phyloP scores from a whole-genome alignment of 2,329 filamentous ascomycete species.

The Blastomyces gilchristii region DNA sequence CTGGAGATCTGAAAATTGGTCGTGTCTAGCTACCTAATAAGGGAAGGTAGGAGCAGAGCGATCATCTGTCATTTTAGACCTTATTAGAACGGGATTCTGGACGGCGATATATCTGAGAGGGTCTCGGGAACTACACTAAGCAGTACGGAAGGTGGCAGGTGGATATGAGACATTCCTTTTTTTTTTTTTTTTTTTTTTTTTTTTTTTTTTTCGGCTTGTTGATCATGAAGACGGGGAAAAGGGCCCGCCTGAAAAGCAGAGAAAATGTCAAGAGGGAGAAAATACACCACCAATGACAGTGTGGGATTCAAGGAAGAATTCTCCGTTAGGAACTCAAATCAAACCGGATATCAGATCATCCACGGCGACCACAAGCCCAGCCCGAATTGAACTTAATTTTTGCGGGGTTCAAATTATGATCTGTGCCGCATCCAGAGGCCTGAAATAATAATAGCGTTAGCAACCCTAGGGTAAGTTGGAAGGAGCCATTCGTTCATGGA shows the following conservation, averaged over 20 bases:
- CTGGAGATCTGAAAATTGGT: neutral
- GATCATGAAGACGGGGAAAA: neutral
- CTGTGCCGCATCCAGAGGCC: neutral
- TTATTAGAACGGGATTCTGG: neutral
- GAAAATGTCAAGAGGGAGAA: neutral
- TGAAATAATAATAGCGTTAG: neutral
- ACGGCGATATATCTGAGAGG: neutral
- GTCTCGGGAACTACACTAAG: conserved; percentile 3
- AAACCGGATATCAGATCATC: neutral
- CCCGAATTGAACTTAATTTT: neutral
- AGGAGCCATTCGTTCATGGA: neutral
- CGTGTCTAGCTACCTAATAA: neutral
- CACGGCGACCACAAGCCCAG: conserved; percentile 4
- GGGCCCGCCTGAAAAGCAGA: neutral
- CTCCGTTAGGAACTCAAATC: neutral
- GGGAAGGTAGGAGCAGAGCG: neutral
- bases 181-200: neutral
- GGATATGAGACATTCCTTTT: neutral
- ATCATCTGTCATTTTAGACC: neutral
- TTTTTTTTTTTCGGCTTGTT: neutral
- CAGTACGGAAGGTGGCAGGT: neutral
- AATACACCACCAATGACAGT: neutral
- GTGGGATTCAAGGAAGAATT: neutral
- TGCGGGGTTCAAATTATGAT: conserved; percentile 3
- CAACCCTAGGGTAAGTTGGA: neutral